Conservation (phyloP, 768 basidiomycete genomes). For the Crassisporium funariophilum region DNA sequence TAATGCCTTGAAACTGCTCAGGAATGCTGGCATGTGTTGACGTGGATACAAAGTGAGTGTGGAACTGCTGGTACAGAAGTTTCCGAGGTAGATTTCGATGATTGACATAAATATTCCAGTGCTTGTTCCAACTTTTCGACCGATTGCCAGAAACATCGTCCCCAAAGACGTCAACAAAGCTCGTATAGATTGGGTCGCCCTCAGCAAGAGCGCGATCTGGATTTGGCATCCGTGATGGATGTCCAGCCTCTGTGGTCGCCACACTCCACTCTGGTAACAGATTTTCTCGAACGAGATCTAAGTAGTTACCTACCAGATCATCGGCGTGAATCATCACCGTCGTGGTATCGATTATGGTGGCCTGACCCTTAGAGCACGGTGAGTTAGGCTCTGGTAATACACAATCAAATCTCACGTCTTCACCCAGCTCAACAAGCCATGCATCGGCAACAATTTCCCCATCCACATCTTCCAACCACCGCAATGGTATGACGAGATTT, state of each 20-base stretch:
- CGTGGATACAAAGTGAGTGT: slow-evolving; percentile 20
- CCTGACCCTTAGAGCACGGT: background rate
- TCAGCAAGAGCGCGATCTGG: slow-evolving; percentile 7
- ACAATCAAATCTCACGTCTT: background rate
- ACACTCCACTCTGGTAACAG: background rate
- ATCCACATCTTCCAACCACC: background rate
- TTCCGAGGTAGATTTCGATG: slow-evolving; percentile 28
- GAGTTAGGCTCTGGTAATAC: background rate
- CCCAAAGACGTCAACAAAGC: slow-evolving; percentile 5
- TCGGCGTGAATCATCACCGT: background rate
- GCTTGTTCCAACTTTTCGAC: slow-evolving; percentile 33
- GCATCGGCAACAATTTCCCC: background rate
- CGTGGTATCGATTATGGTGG: background rate
- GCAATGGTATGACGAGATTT: background rate
- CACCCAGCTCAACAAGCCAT: background rate
- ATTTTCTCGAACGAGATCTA: background rate
- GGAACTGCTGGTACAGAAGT: slow-evolving; percentile 34
- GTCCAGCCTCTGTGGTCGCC: background rate
- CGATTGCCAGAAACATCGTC: slow-evolving; percentile 16
- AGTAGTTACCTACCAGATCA: background rate
- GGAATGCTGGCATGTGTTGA: slow-evolving; percentile 28
- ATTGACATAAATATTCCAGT: slow-evolving; percentile 31
- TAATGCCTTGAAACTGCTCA: slow-evolving; percentile 32
- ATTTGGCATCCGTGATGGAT: slow-evolving; percentile 15
- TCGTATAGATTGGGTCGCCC: slow-evolving; percentile 6